These are phyloP conservation scores for Dothistroma septosporum DNA, from an alignment of 2,329 filamentous ascomycete species.

Conservation along the genomic window DNA sequence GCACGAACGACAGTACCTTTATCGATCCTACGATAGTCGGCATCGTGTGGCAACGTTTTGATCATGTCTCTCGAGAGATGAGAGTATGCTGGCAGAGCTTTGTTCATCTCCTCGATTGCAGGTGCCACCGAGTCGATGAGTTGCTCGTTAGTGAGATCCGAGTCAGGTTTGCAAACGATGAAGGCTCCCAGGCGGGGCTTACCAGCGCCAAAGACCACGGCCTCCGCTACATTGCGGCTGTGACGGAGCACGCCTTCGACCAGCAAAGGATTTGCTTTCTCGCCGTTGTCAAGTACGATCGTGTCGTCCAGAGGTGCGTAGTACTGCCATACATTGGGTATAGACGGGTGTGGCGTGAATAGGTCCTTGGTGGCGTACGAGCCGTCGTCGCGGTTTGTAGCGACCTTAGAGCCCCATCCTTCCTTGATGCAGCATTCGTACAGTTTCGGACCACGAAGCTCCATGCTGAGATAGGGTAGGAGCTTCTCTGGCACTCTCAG, in stretches of 20 bases:
- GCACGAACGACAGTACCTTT: conserved; percentile 53
- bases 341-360: conserved; percentile 24
- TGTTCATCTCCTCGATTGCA: conserved; percentile 49
- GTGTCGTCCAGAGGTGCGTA: conserved; percentile 26
- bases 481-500: conserved; percentile 32
- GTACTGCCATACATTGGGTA: conserved; percentile 21
- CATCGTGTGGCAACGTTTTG: conserved; percentile 41
- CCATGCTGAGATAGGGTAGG: conserved; percentile 23
- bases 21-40: conserved; percentile 49
- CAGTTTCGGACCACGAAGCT: conserved; percentile 33
- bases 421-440: conserved; percentile 40
- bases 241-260: conserved; percentile 17
- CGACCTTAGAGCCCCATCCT: conserved; percentile 30
- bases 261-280: conserved; percentile 20
- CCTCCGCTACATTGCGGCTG: conserved; percentile 28
- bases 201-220: conserved; percentile 42
- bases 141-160: conserved; percentile 38
- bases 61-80: conserved; percentile 52
- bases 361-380: conserved; percentile 33
- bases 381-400: conserved; percentile 44
- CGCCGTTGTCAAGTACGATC: conserved; percentile 26
- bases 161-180: conserved; percentile 47
- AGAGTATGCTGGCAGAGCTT: conserved; percentile 46
- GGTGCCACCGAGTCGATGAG: conserved; percentile 49
- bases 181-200: conserved; percentile 50